A percentile compares a stretch with the other conserved stretches of the same genome.
Evolutionary conservation across 202 grass and related monocot genomes (phyloP).

Genomic region (Panicum virgatum): DNA sequence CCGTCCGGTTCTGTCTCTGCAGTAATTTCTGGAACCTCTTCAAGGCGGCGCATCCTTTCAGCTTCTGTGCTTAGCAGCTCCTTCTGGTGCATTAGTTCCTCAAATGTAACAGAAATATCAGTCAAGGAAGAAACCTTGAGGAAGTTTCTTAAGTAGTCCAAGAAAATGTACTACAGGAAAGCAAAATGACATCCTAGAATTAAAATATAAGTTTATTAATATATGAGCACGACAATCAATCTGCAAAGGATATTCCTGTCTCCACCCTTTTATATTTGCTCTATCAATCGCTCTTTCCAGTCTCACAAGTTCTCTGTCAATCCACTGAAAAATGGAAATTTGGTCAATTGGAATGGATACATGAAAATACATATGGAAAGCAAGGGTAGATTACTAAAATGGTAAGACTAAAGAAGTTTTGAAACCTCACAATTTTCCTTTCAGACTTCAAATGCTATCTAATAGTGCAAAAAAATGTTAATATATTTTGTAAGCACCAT

Average conservation of each 20-base stretch:
- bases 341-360: background rate
- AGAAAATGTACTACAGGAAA: conserved; percentile 17
- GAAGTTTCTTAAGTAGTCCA: conserved; percentile 13
- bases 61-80: conserved; percentile 51
- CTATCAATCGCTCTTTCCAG: conserved; percentile 53
- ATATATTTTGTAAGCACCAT: background rate
- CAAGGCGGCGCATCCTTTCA: conserved; percentile 65
- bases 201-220: conserved; percentile 15
- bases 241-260: conserved; percentile 78
- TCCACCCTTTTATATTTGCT: conserved; percentile 66
- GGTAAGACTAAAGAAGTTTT: conserved; percentile 1
- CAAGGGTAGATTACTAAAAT: background rate
- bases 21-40: conserved; percentile 63
- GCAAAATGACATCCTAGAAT: conserved; percentile 5
- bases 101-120: conserved; percentile 45
- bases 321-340: conserved; percentile 68
- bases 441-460: background rate
- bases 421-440: conserved; percentile 15
- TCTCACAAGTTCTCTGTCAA: conserved; percentile 61
- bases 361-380: background rate
- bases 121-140: conserved; percentile 59
- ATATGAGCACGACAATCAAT: conserved; percentile 9
- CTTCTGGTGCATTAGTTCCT: conserved; percentile 53
- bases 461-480: background rate
- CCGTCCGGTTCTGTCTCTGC: conserved; percentile 48